Percentiles rank a stretch among this genome's conserved stretches.
These are phyloP conservation scores for Citrus maxima DNA, from an alignment of 345 rosid genomes.

Conservation along the genomic window DNA sequence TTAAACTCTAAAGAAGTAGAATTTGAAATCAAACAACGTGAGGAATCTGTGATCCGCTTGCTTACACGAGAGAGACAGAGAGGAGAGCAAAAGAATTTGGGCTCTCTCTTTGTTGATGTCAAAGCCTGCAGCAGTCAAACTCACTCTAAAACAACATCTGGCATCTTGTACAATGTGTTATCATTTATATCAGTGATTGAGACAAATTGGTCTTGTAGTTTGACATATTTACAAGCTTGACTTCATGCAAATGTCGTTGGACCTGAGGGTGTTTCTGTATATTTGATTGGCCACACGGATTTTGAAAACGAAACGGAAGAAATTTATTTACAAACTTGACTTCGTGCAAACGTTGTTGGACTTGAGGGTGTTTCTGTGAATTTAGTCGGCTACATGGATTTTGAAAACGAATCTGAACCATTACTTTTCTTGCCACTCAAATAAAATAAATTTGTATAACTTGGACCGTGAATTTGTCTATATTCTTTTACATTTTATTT, in stretches of 20 bases:
- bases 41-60: conserved; percentile 7
- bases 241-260: not conserved
- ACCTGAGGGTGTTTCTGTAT: too few relatives aligned
- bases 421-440: not conserved
- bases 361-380: not conserved
- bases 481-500: too few relatives aligned
- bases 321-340: too few relatives aligned
- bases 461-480: not conserved
- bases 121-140: not conserved
- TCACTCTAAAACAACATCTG: not conserved
- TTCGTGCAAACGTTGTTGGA: too few relatives aligned
- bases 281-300: too few relatives aligned
- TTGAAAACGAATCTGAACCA: not conserved
- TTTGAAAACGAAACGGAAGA: too few relatives aligned
- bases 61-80: not conserved
- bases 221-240: not conserved
- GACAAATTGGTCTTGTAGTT: not conserved
- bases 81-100: not conserved
- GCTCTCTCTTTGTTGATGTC: not conserved
- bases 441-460: not conserved
- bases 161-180: not conserved
- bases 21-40: not conserved
- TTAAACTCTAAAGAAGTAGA: not conserved
- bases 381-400: not conserved
- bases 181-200: not conserved